phyloP scores from a whole-genome alignment of 805 yeast genomes.

The Metschnikowia anglica region DNA sequence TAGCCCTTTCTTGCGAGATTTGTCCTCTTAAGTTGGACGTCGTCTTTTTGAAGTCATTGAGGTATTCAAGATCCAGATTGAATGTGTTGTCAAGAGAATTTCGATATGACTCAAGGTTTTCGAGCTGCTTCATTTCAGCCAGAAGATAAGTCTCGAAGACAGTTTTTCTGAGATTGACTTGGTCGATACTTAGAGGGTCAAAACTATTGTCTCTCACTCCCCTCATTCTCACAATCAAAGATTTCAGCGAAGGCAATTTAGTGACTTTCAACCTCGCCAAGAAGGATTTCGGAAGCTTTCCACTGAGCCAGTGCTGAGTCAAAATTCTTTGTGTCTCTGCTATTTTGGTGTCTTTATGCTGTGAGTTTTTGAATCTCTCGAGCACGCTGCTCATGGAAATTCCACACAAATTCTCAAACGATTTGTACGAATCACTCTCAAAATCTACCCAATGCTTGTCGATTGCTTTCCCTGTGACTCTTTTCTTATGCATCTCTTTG shows the following conservation, averaged over 20 bases:
- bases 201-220: constrained; percentile 11
- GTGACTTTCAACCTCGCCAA: constrained; percentile 19
- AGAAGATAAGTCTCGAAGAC: constrained; percentile 34
- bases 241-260: constrained; percentile 19
- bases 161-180: constrained; percentile 14
- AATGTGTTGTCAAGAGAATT: constrained; percentile 24
- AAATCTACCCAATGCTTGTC: constrained; percentile 20
- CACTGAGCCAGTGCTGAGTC: constrained; percentile 20
- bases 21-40: constrained; percentile 9
- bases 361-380: constrained; percentile 14
- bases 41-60: constrained; percentile 27
- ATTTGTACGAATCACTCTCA: constrained; percentile 12
- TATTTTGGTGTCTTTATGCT: constrained; percentile 10
- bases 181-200: constrained; percentile 19
- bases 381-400: constrained; percentile 14
- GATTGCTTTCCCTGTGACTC: constrained; percentile 15
- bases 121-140: constrained; percentile 41
- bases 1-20: constrained; percentile 10
- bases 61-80: constrained; percentile 35
- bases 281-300: constrained; percentile 15
- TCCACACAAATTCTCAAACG: constrained; percentile 15
- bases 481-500: constrained; percentile 10
- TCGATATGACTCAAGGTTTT: constrained; percentile 30
- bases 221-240: constrained; percentile 16
- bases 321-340: constrained; percentile 20